phyloP scores from a whole-genome alignment of 2,329 filamentous ascomycete genomes.

The Ascosphaera aggregata region DNA sequence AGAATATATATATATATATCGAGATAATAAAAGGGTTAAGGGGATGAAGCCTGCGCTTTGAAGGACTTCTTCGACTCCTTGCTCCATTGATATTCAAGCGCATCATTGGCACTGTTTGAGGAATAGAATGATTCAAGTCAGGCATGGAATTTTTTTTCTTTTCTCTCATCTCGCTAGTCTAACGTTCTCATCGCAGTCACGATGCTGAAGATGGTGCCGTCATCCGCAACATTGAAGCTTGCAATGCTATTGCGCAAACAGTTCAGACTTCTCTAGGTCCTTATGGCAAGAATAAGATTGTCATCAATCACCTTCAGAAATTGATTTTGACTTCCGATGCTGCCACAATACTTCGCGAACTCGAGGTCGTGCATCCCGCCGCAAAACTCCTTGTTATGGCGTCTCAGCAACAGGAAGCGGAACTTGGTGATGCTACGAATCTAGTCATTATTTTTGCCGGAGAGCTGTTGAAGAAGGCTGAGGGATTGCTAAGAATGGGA shows the following conservation, averaged over 20 bases:
- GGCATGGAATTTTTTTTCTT: slow-evolving; percentile 4
- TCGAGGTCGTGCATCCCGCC: slow-evolving; percentile 98
- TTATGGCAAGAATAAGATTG: slow-evolving; percentile 97
- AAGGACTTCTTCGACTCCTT: slow-evolving; percentile 7
- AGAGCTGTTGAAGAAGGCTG: slow-evolving; percentile 78
- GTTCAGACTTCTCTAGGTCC: slow-evolving; percentile 94
- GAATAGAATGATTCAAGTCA: slow-evolving; percentile 3
- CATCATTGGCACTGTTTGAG: slow-evolving; percentile 5
- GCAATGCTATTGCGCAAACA: slow-evolving; percentile 81
- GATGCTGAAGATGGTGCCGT: slow-evolving; percentile 98
- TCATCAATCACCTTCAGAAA: slow-evolving; percentile 99
- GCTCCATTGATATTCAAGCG: slow-evolving; percentile 2
- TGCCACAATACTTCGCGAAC: slow-evolving; percentile 97
- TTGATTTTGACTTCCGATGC: slow-evolving; percentile 99
- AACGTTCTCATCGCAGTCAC: slow-evolving; percentile 59
- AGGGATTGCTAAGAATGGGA: slow-evolving; percentile 71
- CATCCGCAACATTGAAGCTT: slow-evolving; percentile 95
- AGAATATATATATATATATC: too few relatives aligned
- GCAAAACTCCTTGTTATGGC: slow-evolving; percentile 98
- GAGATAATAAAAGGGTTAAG: too few relatives aligned
- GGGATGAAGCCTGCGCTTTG: slow-evolving; percentile 5
- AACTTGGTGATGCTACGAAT: slow-evolving; percentile 94
- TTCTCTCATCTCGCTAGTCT: slow-evolving; percentile 2
- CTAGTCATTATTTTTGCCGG: slow-evolving; percentile 96
- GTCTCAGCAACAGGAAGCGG: slow-evolving; percentile 90